Conservation (phyloP, 176 grass and related monocot genomes). For the Puya raimondii region DNA sequence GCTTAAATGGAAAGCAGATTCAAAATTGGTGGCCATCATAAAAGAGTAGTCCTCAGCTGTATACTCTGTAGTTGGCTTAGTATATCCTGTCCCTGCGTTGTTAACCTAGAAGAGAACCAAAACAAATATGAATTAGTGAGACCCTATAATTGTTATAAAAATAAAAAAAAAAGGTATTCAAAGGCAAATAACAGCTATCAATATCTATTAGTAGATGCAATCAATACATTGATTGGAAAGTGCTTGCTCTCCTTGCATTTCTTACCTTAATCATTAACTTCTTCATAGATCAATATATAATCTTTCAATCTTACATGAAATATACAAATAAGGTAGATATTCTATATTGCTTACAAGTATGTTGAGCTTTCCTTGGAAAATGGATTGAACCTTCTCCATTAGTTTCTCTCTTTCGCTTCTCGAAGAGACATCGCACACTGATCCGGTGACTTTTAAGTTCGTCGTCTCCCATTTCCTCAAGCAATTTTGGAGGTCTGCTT, state of each 20-base stretch:
- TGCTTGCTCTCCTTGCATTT: too few species aligned
- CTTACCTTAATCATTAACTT: too few species aligned
- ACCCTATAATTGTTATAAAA: too few species aligned
- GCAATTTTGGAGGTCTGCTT: constrained; percentile 24
- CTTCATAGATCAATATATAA: too few species aligned
- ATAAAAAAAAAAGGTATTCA: too few species aligned
- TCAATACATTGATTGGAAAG: too few species aligned
- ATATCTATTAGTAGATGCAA: too few species aligned
- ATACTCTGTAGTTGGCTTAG: neutral
- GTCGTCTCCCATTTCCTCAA: constrained; percentile 16
- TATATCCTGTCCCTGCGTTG: neutral
- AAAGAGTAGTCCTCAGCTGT: neutral
- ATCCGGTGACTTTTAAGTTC: constrained; percentile 10
- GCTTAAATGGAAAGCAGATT: constrained; percentile 7
- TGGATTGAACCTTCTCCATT: constrained; percentile 3
- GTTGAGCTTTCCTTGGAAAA: constrained; percentile 30
- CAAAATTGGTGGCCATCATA: constrained; percentile 9
- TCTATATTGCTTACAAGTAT: constrained; percentile 16
- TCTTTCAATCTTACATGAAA: too few species aligned
- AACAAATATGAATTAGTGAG: too few species aligned
- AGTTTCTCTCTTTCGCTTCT: constrained; percentile 17
- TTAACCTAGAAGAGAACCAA: neutral
- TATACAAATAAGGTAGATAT: too few species aligned
- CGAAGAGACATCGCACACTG: constrained; percentile 35
- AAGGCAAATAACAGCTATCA: too few species aligned